Evolutionary conservation across 805 yeast species (phyloP).

Genomic region (Wickerhamiella siamensis): DNA sequence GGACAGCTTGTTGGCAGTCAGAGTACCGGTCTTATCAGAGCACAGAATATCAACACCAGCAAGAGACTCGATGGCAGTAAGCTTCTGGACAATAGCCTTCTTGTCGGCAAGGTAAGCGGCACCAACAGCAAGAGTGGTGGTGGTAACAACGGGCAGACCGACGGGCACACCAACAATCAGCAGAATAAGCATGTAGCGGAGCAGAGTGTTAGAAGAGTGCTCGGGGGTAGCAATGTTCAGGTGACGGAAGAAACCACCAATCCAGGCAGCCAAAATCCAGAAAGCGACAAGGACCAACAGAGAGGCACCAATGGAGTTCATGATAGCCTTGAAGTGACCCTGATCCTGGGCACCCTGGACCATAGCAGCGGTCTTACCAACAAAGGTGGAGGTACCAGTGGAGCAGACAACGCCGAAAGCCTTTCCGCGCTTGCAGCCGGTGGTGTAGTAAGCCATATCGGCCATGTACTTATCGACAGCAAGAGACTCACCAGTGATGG

Average conservation of each 20-base stretch:
- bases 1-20: slow-evolving; percentile 90
- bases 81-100: slow-evolving; percentile 92
- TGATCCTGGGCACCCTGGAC: slow-evolving; percentile 93
- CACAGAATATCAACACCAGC: slow-evolving; percentile 96
- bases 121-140: slow-evolving; percentile 98
- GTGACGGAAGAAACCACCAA: slow-evolving; percentile 91
- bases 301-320: slow-evolving; percentile 93
- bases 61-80: slow-evolving; percentile 89
- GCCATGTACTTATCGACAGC: slow-evolving; percentile 91
- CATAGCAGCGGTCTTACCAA: slow-evolving; percentile 95
- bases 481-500: slow-evolving; percentile 93
- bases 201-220: slow-evolving; percentile 33
- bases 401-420: slow-evolving; percentile 86
- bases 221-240: slow-evolving; percentile 59
- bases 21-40: slow-evolving; percentile 95
- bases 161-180: slow-evolving; percentile 97
- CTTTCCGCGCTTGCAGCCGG: slow-evolving; percentile 94
- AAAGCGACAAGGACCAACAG: slow-evolving; percentile 74
- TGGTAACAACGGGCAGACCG: slow-evolving; percentile 95
- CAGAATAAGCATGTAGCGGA: slow-evolving; percentile 86
- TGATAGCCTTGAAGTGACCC: slow-evolving; percentile 95
- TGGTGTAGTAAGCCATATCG: slow-evolving; percentile 82
- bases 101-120: slow-evolving; percentile 95
- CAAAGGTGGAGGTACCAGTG: slow-evolving; percentile 89
- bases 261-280: slow-evolving; percentile 80